These are phyloP conservation scores for Sherardia arvensis DNA, from an alignment of 257 asterid genomes.

Conservation along the genomic window DNA sequence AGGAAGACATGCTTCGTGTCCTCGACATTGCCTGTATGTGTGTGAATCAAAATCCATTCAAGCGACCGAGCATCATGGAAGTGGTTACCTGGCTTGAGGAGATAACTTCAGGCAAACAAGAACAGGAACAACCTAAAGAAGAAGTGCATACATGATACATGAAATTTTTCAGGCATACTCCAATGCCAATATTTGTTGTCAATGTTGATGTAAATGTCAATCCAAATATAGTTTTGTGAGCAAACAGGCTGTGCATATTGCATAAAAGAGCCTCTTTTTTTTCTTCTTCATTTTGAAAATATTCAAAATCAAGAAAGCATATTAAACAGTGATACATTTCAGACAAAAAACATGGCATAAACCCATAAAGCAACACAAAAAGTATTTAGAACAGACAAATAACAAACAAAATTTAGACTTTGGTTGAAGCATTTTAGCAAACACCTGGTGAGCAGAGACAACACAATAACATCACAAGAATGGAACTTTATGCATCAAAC, in stretches of 20 bases:
- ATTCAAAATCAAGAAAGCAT: constrained; percentile 14
- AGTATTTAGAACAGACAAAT: too few relatives aligned
- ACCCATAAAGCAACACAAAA: too few relatives aligned
- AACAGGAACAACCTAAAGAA: constrained; percentile 26
- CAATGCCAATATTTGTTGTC: constrained; percentile 23
- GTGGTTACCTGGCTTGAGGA: constrained; percentile 71
- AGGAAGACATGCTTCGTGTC: constrained; percentile 70
- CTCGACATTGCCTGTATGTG: constrained; percentile 88
- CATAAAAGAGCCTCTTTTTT: constrained; percentile 11
- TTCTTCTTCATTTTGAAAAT: not conserved
- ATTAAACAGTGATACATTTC: constrained; percentile 17
- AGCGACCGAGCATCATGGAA: constrained; percentile 75
- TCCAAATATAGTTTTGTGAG: constrained; percentile 1
- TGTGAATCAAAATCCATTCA: constrained; percentile 66
- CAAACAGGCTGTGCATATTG: constrained; percentile 10
- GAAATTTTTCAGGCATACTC: constrained; percentile 5
- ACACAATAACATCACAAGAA: not conserved
- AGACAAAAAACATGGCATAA: not conserved
- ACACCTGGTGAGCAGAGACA: constrained; percentile 4
- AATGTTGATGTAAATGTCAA: constrained; percentile 26
- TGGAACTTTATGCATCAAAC: not conserved
- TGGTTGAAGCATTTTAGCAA: constrained; percentile 11
- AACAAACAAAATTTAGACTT: too few relatives aligned
- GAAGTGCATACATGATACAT: constrained; percentile 10
- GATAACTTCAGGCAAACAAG: constrained; percentile 28